Evolutionary conservation across 140 eudicot species (phyloP).

Genomic region (Anethum foeniculum): DNA sequence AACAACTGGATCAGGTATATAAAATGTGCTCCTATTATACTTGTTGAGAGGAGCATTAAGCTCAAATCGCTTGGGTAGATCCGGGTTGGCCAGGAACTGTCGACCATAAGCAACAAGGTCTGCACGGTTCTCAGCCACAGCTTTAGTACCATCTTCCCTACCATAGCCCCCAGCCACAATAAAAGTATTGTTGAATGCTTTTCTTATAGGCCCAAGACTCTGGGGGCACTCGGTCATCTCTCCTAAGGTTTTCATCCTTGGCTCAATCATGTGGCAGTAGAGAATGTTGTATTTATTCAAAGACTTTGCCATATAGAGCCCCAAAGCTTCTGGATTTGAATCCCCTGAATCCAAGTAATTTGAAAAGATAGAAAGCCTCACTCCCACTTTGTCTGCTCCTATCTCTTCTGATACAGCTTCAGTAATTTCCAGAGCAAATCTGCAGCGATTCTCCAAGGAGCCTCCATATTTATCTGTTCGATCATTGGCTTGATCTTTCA

Average conservation of each 20-base stretch:
- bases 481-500: conserved; percentile 52
- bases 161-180: conserved; percentile 47
- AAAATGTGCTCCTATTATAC: conserved; percentile 40
- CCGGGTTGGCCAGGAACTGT: conserved; percentile 58
- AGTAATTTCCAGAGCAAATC: conserved; percentile 42
- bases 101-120: conserved; percentile 73
- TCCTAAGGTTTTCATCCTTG: conserved; percentile 28
- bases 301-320: conserved; percentile 37
- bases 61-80: conserved; percentile 53
- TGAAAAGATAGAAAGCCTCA: conserved; percentile 51
- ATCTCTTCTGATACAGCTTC: conserved; percentile 37
- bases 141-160: conserved; percentile 46
- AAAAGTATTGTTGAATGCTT: conserved; percentile 44
- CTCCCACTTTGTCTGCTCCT: conserved; percentile 57
- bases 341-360: conserved; percentile 36
- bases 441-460: conserved; percentile 46
- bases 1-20: conserved; percentile 30
- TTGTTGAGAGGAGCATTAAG: conserved; percentile 53
- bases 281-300: conserved; percentile 40
- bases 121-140: conserved; percentile 31
- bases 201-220: conserved; percentile 43
- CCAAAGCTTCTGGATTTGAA: conserved; percentile 47
- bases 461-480: conserved; percentile 53
- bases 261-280: conserved; percentile 62
- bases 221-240: conserved; percentile 19